Evolutionary conservation across 139 green algal genomes (phyloP), one percentile per base, ranked within the genome.

Genomic region (Haematococcus sp.): DNA sequence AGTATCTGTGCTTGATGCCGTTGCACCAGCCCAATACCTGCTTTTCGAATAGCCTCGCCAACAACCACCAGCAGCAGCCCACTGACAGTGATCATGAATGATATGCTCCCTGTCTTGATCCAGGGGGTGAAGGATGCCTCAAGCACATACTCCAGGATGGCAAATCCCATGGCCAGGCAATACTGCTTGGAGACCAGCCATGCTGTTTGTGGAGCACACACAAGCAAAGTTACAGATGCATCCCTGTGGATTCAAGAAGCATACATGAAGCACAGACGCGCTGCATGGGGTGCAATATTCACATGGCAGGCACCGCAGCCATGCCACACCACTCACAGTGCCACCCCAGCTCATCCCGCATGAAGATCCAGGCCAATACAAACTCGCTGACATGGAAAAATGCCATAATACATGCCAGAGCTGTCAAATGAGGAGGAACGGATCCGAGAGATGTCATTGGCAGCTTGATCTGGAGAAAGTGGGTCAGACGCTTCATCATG

Each of bases 361-460:
- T 89, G 66, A 74, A 92, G 0, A 82, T 7, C 22, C 23, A 60
- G 1, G 85, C 82, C 16, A 95, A 59, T 0, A 83, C 2, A 67
- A 91, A 93, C 66, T 94, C 91, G 7, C 81, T 87, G 44, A 55
- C 34, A 70, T 95, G 91, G 55, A 93, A 95, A 40, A 88, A 83
- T 2, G 34, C 63, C 0, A 95, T 67, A 13, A 60, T 52, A 25
- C 5, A 25, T 20, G 69, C 54, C 20, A 75, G 46, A 19, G 52
- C 54, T 33, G 23, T 23, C 54, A 58, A 52, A 1, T 68, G 52
- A 11, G 40, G 40, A 19, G 40, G 40, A n/a, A n/a, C n/a, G n/a
- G n/a, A n/a, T n/a, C n/a, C n/a, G n/a, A n/a, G n/a, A n/a, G n/a
- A n/a, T n/a, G n/a, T n/a, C n/a, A n/a, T n/a, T n/a, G n/a, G n/a